These are phyloP conservation scores for Camelina hispida DNA, from an alignment of 345 rosid species.

Conservation along the genomic window DNA sequence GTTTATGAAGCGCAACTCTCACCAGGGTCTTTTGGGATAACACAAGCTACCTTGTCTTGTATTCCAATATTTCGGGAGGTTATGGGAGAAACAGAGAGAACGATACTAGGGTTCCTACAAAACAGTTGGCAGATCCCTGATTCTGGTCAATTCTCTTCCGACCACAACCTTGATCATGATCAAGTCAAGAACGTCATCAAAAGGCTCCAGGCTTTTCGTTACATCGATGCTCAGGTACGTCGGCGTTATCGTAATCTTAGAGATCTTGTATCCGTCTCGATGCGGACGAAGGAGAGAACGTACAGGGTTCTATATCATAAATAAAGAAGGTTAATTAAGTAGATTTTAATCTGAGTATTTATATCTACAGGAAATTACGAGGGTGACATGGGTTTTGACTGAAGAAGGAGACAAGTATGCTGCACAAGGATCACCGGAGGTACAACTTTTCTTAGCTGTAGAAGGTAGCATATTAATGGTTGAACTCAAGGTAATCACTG, in stretches of 20 bases:
- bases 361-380: constrained; percentile 62
- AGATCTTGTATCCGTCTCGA: no score
- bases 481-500: background rate
- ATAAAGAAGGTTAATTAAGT: no score
- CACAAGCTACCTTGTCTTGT: no score
- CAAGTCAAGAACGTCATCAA: background rate
- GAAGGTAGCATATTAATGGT: background rate
- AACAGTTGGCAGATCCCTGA: no score
- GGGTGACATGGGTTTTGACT: constrained; percentile 48
- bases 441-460: constrained; percentile 69
- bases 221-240: background rate
- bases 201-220: background rate
- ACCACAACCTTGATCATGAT: background rate
- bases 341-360: background rate
- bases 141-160: background rate
- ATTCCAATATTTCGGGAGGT: no score
- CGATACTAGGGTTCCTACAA: no score
- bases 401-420: constrained; percentile 80
- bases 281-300: no score
- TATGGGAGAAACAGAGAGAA: no score
- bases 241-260: no score
- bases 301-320: no score
- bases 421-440: constrained; percentile 79
- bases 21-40: no score
- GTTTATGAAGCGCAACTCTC: no score